A percentile compares a stretch with the other conserved stretches of the same genome.
phyloP scores from a whole-genome alignment of 495 filamentous ascomycete genomes.

The Aspergillus mulundensis region DNA sequence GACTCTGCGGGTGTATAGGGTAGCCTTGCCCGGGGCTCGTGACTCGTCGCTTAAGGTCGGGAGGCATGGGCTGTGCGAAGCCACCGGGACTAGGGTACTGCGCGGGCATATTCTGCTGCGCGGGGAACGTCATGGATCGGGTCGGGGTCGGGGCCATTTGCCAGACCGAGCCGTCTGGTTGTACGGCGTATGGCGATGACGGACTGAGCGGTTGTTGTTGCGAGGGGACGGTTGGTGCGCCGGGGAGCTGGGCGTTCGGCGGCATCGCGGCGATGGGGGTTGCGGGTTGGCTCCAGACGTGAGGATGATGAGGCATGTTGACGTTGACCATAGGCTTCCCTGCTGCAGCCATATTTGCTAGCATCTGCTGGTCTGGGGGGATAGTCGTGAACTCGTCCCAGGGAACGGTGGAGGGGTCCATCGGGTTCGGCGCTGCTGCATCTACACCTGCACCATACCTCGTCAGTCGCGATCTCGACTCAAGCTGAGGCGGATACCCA shows the following conservation, averaged over 20 bases:
- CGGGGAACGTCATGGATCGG: conserved; percentile 40
- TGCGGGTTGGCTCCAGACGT: conserved; percentile 27
- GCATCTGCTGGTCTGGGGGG: conserved; percentile 34
- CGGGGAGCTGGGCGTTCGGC: conserved; percentile 28
- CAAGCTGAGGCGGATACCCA: conserved; percentile 16
- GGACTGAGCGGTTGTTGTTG: conserved; percentile 32
- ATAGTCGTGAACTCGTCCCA: conserved; percentile 45
- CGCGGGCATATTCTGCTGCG: conserved; percentile 28
- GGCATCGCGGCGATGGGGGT: conserved; percentile 27
- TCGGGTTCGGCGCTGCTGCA: conserved; percentile 19
- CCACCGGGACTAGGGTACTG: conserved; percentile 26
- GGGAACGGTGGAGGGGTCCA: conserved; percentile 33
- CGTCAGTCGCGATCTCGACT: not conserved
- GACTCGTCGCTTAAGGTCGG: conserved; percentile 42
- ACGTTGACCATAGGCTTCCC: conserved; percentile 26
- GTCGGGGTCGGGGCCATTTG: conserved; percentile 31
- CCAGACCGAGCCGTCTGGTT: conserved; percentile 40
- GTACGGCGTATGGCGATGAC: conserved; percentile 31
- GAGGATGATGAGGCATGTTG: conserved; percentile 25
- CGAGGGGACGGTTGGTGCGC: conserved; percentile 32
- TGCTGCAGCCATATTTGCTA: conserved; percentile 33
- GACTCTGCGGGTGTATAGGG: conserved; percentile 26
- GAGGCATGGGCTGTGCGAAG: conserved; percentile 31
- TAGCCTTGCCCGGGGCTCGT: conserved; percentile 38
- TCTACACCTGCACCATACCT: conserved; percentile 7